Evolutionary conservation across 164 flowering plant genomes (phyloP), one percentile per base, ranked within the genome.

Genomic region (Tinospora cordifolia): DNA sequence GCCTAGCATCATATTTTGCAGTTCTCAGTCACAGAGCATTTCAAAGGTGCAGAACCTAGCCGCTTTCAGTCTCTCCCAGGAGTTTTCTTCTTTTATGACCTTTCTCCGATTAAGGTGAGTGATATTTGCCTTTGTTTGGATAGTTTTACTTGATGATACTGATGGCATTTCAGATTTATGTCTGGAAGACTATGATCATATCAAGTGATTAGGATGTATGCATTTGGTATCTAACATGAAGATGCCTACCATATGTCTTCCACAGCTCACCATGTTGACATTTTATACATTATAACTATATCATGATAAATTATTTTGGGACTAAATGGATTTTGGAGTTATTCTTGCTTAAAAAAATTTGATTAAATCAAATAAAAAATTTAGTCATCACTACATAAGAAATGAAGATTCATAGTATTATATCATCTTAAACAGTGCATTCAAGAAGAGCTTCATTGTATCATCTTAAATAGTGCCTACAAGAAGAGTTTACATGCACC

Each of bases 21-120:
- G 97, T 91, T 91, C 79, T 91, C 97, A 46, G 97, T 89, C 25
- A 91, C 97, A 1, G 97, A 91, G 74, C 95, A 90, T 76, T 88
- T 82, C 71, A 86, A 78, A 78, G 69, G 70, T 62, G 75, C 90
- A 57, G 90, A 80, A 40, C 69, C 70, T 13, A 92, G 91, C 63
- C 87, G 71, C 62, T 77, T 84, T 78, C 86, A 84, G 79, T 65
- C 87, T 39, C 79, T 85, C 74, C 97, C 95, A 40, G 97, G 95
- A 67, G 92, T 89, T 66, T 89, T 88, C 84, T 89, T 91, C 88
- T 87, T 87, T 66, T 91, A 91, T 75, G 97, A 91, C 74, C 94
- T 91, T 71, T 91, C 94, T 69, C 97, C 94, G 38, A 89, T 89
- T 64, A 89, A 89, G 89, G 95, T 88, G 46, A n/a, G 81, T 39